Base-by-base conservation (phyloP, 2,329 filamentous ascomycete species). In the Rasamsonia emersonii region DNA sequence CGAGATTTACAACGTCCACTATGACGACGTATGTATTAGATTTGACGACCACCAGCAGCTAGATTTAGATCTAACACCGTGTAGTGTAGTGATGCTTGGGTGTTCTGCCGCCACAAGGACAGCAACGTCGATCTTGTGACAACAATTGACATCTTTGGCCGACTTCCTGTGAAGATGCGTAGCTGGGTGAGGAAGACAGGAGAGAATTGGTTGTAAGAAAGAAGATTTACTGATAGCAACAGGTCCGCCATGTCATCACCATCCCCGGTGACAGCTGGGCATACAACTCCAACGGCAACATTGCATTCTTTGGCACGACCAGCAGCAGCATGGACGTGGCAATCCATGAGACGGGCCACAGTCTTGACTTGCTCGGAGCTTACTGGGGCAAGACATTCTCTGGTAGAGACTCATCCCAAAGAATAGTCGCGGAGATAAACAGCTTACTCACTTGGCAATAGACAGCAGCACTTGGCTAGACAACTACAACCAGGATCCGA, bases 301-400 rank as follows among this genome's bases (percentile, higher is more conserved):
- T 35, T 23, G 33, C 28, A 8, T 31, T 35, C 15, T 35, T 35
- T 15, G 33, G 33, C n/a, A 11, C 20, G 4, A 35, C 33, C n/a
- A 31, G 33, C 7, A 23, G 13, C 15, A 31, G 17, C 14, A 24
- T 35, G 9, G 33, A 35, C 11, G 33, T 35, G 13, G 33, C 28
- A 3, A 27, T 35, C 24, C 33, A 35, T 18, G 33, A 35, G 21
- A 35, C 28, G 3, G 33, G 33, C n/a, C 33, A 35, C 18, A 35
- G 33, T 24, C 33, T 35, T 23, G 33, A 35, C 11, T 19, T 35
- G 4, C 33, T 35, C 17, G 33, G 33, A n/a, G 33, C 33, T 20
- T 35, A 35, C 10, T 28, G 33, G 5, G 33, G 31, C n/a, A 23
- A 23, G 17, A n/a, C n/a, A n/a, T n/a, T 35, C 13, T 35, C 33